A percentile compares a stretch with the other conserved stretches of the same genome.
These are phyloP conservation scores for Metschnikowia anglica DNA, from an alignment of 805 yeast species.

Conservation along the genomic window DNA sequence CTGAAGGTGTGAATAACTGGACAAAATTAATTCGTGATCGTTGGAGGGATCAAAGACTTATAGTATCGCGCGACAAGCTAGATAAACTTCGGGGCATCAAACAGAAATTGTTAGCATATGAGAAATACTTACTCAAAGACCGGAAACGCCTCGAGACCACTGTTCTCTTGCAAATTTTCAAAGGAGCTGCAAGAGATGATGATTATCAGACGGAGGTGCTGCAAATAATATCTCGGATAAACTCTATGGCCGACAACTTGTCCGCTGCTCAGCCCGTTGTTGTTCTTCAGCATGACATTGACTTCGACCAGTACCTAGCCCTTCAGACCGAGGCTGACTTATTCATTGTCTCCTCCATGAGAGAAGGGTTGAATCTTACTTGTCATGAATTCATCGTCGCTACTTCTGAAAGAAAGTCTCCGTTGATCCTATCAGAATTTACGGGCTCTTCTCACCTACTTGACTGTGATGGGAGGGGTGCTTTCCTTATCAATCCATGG, in stretches of 20 bases:
- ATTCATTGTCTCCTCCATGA: constrained; percentile 84
- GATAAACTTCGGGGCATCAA: constrained; percentile 86
- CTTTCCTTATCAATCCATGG: constrained; percentile 89
- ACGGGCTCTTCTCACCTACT: constrained; percentile 90
- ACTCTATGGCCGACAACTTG: constrained; percentile 69
- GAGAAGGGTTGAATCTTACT: constrained; percentile 96
- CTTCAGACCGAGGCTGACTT: constrained; percentile 80
- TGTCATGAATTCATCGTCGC: constrained; percentile 92
- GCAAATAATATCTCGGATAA: constrained; percentile 80
- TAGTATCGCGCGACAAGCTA: constrained; percentile 85
- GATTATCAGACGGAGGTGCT: constrained; percentile 73
- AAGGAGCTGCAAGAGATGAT: constrained; percentile 54
- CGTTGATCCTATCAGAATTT: constrained; percentile 85
- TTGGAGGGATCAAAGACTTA: constrained; percentile 69
- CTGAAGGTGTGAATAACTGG: constrained; percentile 61
- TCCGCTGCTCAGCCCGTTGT: constrained; percentile 81
- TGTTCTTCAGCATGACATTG: constrained; percentile 82
- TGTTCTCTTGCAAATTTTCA: constrained; percentile 79
- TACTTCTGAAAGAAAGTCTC: constrained; percentile 67
- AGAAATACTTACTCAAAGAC: constrained; percentile 64
- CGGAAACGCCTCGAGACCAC: constrained; percentile 70
- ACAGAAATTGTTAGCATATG: constrained; percentile 86
- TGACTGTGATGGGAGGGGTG: constrained; percentile 51
- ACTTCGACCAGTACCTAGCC: constrained; percentile 86
- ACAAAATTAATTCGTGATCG: constrained; percentile 67